phyloP scores from a whole-genome alignment of 176 grass and related monocot genomes.

The Phyllostachys edulis region DNA sequence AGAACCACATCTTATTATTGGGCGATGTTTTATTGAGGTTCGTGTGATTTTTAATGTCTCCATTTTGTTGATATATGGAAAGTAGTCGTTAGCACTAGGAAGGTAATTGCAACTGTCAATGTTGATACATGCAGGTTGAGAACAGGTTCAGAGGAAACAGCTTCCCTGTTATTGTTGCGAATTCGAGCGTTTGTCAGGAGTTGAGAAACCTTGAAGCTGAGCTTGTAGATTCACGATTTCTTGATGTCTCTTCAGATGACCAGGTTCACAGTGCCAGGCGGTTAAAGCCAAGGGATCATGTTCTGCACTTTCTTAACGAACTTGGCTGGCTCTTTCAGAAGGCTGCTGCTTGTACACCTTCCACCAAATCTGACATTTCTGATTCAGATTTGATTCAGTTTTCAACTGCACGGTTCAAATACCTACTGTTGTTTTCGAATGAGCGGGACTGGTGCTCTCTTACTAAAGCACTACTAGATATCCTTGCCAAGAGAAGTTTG shows the following conservation, averaged over 20 bases:
- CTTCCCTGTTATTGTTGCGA: constrained; percentile 87
- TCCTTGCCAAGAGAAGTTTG: constrained; percentile 73
- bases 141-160: constrained; percentile 98
- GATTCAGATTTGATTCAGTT: constrained; percentile 51
- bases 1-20: constrained; percentile 56
- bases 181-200: constrained; percentile 69
- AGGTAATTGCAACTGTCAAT: constrained; percentile 36
- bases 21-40: constrained; percentile 98
- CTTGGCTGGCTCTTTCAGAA: constrained; percentile 98
- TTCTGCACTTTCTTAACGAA: constrained; percentile 91
- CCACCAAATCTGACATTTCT: constrained; percentile 25
- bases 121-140: constrained; percentile 71
- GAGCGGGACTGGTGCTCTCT: constrained; percentile 87
- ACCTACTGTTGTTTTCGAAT: constrained; percentile 79
- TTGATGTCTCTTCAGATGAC: constrained; percentile 56
- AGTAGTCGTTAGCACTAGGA: constrained; percentile 22
- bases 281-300: constrained; percentile 54
- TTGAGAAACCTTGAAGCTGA: constrained; percentile 77
- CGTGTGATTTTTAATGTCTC: background rate
- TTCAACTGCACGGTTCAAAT: constrained; percentile 68
- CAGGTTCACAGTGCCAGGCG: constrained; percentile 39
- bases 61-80: background rate
- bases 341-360: constrained; percentile 30
- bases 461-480: constrained; percentile 78
- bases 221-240: constrained; percentile 55